Evolutionary conservation across 2,329 filamentous ascomycete species (phyloP).

Genomic region (Pseudocercospora fijiensis): DNA sequence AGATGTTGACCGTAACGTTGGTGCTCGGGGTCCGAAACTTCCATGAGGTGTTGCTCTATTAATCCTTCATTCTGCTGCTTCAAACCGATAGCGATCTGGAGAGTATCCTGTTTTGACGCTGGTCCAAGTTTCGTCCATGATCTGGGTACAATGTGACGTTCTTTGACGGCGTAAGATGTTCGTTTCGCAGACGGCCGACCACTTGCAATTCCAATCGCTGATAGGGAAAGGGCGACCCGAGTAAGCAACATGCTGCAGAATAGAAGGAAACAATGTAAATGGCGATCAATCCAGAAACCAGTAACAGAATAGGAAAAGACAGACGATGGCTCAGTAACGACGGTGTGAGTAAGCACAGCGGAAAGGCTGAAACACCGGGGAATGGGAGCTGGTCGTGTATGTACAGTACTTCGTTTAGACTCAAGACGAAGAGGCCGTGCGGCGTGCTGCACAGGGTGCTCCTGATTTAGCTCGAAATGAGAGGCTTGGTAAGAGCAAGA

Average conservation of each 20-base stretch:
- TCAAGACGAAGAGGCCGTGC: background rate
- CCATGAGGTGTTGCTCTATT: conserved; percentile 56
- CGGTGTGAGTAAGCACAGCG: background rate
- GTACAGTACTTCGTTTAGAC: background rate
- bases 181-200: conserved; percentile 22
- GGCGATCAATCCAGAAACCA: background rate
- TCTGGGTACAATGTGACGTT: conserved; percentile 53
- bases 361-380: background rate
- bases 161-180: conserved; percentile 55
- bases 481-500: background rate
- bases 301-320: background rate
- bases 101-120: conserved; percentile 50
- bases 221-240: conserved; percentile 4
- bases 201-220: conserved; percentile 11
- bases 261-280: background rate
- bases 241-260: conserved; percentile 12
- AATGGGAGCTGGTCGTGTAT: background rate
- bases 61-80: conserved; percentile 58
- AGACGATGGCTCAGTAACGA: background rate
- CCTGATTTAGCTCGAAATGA: conserved; percentile 3
- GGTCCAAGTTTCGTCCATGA: conserved; percentile 52
- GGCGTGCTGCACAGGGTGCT: background rate
- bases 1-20: conserved; percentile 54
- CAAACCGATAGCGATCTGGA: conserved; percentile 58
- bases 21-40: conserved; percentile 56